Base-by-base conservation (phyloP, 202 grass and related monocot species). In the Digitaria exilis region DNA sequence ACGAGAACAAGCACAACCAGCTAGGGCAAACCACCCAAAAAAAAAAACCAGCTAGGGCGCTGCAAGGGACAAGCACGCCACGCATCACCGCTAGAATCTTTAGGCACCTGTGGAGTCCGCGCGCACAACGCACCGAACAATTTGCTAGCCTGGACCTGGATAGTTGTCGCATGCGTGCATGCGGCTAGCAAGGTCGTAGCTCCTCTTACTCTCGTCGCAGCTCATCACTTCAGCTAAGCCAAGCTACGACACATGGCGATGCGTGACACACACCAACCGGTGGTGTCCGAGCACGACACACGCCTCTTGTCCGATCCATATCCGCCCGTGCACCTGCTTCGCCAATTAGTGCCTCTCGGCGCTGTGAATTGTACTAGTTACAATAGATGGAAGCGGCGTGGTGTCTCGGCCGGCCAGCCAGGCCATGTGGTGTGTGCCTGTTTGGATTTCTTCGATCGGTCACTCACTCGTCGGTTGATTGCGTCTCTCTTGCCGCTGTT, bases 91-190 rank as follows among this genome's bases (percentile, higher is more conserved):
- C 39, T 28, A 44, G 34, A 76, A 76, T 81, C 61, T 67, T 67
- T 75, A 71, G 72, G 24, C 51, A 43, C 50, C 52, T 77, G 34
- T 82, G 65, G 24, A 2, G 21, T 18, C 32, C 37, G 41, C 73
- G 24, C 73, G 11, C 29, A 77, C 21, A 60, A 56, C 5, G 64
- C 45, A 59, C 57, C 80, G 3, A 87, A 83, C 64, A 18, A 71
- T 65, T 11, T 39, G 21, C 3, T 59, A 25, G 22, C 62, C 51
- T 4, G 22, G n/a, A n/a, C 18, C 24, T 26, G 34, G 34, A 34
- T 25, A 19, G 65, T 39, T 78, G 86, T 78, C 80, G 78, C 73
- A 72, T 87, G 85, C 78, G 24, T 25, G 39, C 30, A 45, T 45
- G 17, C 41, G 51, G 21, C 19, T n/a, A n/a, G 51, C n/a, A n/a